Conservation (phyloP, 2,329 filamentous ascomycete genomes). For the Beauveria australis region DNA sequence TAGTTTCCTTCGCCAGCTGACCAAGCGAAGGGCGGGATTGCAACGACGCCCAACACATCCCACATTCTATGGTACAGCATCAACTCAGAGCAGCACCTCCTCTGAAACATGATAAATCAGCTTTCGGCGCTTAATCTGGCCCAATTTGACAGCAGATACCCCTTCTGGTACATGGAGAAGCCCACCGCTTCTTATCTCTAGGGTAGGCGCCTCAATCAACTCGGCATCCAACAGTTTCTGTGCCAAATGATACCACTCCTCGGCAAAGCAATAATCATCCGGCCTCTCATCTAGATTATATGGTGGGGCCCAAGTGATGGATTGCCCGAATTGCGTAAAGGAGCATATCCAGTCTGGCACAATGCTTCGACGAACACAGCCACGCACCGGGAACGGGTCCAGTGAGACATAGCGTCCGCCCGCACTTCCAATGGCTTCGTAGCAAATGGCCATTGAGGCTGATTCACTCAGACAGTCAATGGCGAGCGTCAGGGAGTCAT, state of each 20-base stretch:
- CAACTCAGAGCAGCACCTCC: neutral
- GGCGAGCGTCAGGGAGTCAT: constrained; percentile 11
- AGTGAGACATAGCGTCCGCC: neutral
- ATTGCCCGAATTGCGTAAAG: neutral
- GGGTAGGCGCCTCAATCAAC: neutral
- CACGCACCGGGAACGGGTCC: neutral
- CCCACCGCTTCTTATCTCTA: neutral
- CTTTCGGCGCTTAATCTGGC: neutral
- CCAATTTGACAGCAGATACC: neutral
- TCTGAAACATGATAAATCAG: neutral
- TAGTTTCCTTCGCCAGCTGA: no score
- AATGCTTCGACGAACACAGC: neutral
- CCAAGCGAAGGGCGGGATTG: no score
- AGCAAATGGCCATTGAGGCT: constrained; percentile 12
- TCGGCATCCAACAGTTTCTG: neutral
- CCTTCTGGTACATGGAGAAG: neutral
- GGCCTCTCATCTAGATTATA: neutral
- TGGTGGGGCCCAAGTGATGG: neutral
- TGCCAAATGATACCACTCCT: neutral
- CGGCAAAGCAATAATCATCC: neutral
- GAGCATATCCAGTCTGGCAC: neutral
- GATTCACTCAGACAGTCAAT: constrained; percentile 15
- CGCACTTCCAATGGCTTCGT: constrained; percentile 2
- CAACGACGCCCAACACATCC: no score
- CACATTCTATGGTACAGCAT: neutral